Conservation (phyloP, 805 yeast species). For the Ogataea henricii region DNA sequence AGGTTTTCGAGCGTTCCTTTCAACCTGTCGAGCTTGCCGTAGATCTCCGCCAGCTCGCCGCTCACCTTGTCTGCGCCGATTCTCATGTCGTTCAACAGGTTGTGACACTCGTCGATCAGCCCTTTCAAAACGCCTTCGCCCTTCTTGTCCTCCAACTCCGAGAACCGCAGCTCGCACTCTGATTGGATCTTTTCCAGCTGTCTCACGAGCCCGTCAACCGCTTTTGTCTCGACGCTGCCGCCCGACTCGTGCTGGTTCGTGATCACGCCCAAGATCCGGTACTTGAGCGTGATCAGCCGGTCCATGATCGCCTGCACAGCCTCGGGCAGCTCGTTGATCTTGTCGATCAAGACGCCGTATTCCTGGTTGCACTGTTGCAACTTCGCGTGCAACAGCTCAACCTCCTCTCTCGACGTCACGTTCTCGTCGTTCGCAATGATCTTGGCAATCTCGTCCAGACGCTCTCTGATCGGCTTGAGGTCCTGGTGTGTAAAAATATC, state of each 20-base stretch:
- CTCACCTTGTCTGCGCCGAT: conserved; percentile 50
- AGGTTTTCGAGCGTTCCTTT: conserved; percentile 79
- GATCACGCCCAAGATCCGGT: conserved; percentile 58
- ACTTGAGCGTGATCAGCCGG: conserved; percentile 60
- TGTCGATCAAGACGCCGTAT: conserved; percentile 56
- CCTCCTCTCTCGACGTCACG: conserved; percentile 44
- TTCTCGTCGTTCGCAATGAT: conserved; percentile 58
- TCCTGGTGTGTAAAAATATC: conserved; percentile 85
- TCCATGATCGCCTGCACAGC: conserved; percentile 55
- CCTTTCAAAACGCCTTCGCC: conserved; percentile 63
- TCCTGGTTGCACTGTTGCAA: conserved; percentile 61
- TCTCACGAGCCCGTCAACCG: conserved; percentile 26
- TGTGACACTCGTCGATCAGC: conserved; percentile 80
- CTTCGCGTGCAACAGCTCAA: conserved; percentile 61
- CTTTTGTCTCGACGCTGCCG: conserved; percentile 16
- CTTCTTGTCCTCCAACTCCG: conserved; percentile 20
- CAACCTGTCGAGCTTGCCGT: conserved; percentile 61
- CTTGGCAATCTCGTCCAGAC: conserved; percentile 67
- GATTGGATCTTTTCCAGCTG: conserved; percentile 27
- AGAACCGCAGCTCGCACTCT: conserved; percentile 24
- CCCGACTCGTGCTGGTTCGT: conserved; percentile 45
- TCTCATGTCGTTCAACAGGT: conserved; percentile 65
- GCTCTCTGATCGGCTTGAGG: conserved; percentile 69
- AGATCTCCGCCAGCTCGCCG: conserved; percentile 57
- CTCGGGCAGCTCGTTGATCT: conserved; percentile 54